Evolutionary conservation across 192 early-diverging fungal species (phyloP), one percentile per base, ranked within the genome.

Genomic region (Entomortierella lignicola): DNA sequence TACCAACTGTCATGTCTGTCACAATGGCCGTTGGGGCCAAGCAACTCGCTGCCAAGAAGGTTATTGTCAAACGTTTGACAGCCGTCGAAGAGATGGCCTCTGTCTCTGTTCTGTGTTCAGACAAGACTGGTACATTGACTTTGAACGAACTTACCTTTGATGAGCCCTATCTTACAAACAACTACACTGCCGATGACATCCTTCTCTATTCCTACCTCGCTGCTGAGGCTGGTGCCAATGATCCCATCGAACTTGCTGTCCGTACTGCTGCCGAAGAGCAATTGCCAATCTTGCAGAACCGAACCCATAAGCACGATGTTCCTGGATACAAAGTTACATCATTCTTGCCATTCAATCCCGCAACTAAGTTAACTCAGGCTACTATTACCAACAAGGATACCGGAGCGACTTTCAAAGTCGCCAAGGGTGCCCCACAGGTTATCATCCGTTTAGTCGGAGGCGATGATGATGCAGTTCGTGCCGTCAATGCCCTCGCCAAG

Each of bases 21-120:
- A 98, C 97, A 21, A 97, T 98, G 96, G 97, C 97, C 15, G 90
- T 98, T 32, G 97, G 97, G 53, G 94, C 96, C 48, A 90, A 90
- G 66, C 92, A 98, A 82, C 86, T 98, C 29, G 95, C 97, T 23
- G 90, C 90, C 43, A 96, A 97, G 83, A 85, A 97, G 83, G 97
- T 97, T 71, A 98, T 98, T 83, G 94, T 95, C 55, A 97, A 98
- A 85, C 94, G 95, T 55, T 86, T 98, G 42, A 95, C 96, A 0
- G 95, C 96, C 18, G 95, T 98, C 32, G 96, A 98, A 84, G 94
- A 97, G 75, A 87, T 98, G 82, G 96, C 96, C 0, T 96, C 95
- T 1, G 94, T 97, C 6, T 93, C 93, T 10, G 92, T 95, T 29
- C 86, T 94, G 30, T 94, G 93, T 69, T 91, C 89, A 5, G 93